A percentile compares a stretch with the other conserved stretches of the same genome.
Conservation (phyloP, 2,329 filamentous ascomycete species). For the Lecanicillium sp. region DNA sequence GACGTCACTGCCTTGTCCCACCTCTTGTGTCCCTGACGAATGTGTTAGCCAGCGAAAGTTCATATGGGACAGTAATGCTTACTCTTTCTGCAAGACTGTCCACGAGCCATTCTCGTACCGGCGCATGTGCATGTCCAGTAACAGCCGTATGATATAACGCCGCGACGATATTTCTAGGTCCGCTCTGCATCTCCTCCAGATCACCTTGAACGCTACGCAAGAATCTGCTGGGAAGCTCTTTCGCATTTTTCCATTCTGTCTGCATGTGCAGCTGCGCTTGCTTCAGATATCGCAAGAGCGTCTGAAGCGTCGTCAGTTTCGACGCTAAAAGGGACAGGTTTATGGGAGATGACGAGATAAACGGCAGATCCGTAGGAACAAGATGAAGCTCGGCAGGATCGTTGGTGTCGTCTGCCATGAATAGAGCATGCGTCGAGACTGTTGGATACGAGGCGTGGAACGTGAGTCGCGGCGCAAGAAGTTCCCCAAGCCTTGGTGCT, state of each 20-base stretch:
- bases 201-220: conserved; percentile 72
- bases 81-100: conserved; percentile 77
- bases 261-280: conserved; percentile 75
- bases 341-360: conserved; percentile 70
- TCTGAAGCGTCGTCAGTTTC: conserved; percentile 82
- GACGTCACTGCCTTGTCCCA: conserved; percentile 85
- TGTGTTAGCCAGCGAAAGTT: conserved; percentile 1
- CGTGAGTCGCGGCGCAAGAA: conserved; percentile 31
- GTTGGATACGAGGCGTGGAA: conserved; percentile 67
- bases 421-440: conserved; percentile 68
- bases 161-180: conserved; percentile 58
- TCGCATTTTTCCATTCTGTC: conserved; percentile 75
- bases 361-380: conserved; percentile 77
- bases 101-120: conserved; percentile 80
- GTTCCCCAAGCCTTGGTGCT: conserved; percentile 33
- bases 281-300: conserved; percentile 75
- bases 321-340: conserved; percentile 79
- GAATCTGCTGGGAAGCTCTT: conserved; percentile 74
- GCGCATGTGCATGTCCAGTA: conserved; percentile 71
- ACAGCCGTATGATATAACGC: conserved; percentile 79
- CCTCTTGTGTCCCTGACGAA: conserved; percentile 71
- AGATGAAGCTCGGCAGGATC: conserved; percentile 40
- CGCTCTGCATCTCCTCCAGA: conserved; percentile 53
- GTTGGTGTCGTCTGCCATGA: conserved; percentile 42
- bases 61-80: conserved; percentile 24